These are phyloP conservation scores for Volutella citrinella DNA, from an alignment of 2,329 filamentous ascomycete genomes.

Conservation along the genomic window DNA sequence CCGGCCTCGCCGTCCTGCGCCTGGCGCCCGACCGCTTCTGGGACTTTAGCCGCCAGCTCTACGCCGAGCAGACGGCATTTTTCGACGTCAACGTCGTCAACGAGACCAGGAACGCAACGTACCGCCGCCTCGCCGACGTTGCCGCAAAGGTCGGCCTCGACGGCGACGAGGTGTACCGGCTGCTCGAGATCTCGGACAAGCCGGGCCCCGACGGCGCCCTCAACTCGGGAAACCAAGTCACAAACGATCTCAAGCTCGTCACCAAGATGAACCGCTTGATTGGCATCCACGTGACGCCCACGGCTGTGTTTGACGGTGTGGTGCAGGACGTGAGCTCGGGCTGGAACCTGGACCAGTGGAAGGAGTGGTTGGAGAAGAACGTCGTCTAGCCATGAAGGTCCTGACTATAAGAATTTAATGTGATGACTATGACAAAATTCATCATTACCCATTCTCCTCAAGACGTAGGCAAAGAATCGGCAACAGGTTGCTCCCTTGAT, in stretches of 20 bases:
- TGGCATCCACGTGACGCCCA: slow-evolving; percentile 88
- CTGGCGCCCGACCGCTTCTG: slow-evolving; percentile 73
- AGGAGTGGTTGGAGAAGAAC: slow-evolving; percentile 70
- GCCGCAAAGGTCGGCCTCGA: slow-evolving; percentile 66
- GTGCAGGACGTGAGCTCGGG: slow-evolving; percentile 77
- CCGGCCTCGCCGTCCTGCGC: slow-evolving; percentile 74
- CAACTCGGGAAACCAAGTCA: slow-evolving; percentile 80
- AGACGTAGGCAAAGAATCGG: too few species aligned
- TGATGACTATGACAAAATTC: slow-evolving; percentile 6
- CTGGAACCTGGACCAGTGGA: slow-evolving; percentile 80
- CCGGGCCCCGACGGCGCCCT: slow-evolving; percentile 63
- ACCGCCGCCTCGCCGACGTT: slow-evolving; percentile 73
- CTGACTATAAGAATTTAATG: neutral
- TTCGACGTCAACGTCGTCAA: slow-evolving; percentile 84
- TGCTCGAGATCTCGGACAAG: slow-evolving; percentile 68
- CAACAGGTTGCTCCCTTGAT: too few species aligned
- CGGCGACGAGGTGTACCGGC: slow-evolving; percentile 63
- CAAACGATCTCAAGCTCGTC: slow-evolving; percentile 78
- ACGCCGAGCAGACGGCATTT: slow-evolving; percentile 66
- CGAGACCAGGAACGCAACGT: slow-evolving; percentile 82
- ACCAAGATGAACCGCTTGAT: slow-evolving; percentile 77
- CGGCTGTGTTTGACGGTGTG: slow-evolving; percentile 83
- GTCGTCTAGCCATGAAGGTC: slow-evolving; percentile 33
- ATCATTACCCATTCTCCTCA: slow-evolving; percentile 1
- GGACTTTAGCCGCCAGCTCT: slow-evolving; percentile 69